A percentile compares a stretch with the other conserved stretches of the same genome.
These are phyloP conservation scores for Babesia ovis DNA, from an alignment of 169 alveolate species.

Conservation along the genomic window DNA sequence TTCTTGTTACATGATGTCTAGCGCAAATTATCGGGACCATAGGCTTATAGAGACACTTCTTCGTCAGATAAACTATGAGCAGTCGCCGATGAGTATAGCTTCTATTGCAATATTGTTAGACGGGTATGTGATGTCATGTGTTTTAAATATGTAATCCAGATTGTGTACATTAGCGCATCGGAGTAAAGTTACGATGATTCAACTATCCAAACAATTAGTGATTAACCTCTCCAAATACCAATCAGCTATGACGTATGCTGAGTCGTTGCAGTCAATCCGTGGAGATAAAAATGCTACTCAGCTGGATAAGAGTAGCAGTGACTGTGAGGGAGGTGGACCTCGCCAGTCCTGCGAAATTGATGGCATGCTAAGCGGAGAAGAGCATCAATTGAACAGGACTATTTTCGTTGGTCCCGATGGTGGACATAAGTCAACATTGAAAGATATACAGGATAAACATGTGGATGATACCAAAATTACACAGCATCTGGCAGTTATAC, in stretches of 20 bases:
- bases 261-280: neutral
- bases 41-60: conserved; percentile 3
- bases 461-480: conserved; percentile 11
- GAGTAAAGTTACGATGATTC: neutral
- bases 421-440: too few relatives aligned
- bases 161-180: conserved; percentile 3
- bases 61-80: neutral
- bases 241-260: neutral
- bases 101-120: conserved; percentile 18
- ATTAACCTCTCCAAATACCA: too few relatives aligned
- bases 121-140: neutral
- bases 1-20: neutral
- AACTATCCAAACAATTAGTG: too few relatives aligned
- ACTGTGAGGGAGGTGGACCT: too few relatives aligned
- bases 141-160: neutral
- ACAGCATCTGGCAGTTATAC: conserved; percentile 39
- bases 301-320: too few relatives aligned
- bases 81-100: neutral
- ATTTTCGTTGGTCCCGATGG: too few relatives aligned
- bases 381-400: too few relatives aligned
- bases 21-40: conserved; percentile 20
- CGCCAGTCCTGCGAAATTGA: too few relatives aligned
- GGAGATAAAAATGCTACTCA: too few relatives aligned
- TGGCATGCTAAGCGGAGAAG: too few relatives aligned
- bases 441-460: too few relatives aligned